Evolutionary conservation across 805 yeast species (phyloP).

Genomic region (Wickerhamomyces xylosicus): DNA sequence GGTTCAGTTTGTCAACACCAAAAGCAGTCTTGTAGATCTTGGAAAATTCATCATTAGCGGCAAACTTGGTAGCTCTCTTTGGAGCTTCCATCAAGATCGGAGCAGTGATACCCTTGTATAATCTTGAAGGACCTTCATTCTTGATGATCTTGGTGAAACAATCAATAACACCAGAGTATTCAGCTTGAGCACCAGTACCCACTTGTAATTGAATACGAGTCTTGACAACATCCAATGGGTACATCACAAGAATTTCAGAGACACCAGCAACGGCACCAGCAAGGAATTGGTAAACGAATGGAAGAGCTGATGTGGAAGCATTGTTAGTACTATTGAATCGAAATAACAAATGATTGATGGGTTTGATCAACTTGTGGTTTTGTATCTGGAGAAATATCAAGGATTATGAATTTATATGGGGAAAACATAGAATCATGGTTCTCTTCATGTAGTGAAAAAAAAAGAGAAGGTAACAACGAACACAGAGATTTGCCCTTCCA

Average conservation of each 20-base stretch:
- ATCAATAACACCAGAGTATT: constrained; percentile 76
- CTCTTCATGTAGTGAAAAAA: no score
- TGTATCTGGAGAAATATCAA: constrained; percentile 1
- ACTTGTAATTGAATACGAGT: constrained; percentile 91
- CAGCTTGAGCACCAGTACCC: constrained; percentile 32
- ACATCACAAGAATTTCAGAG: constrained; percentile 90
- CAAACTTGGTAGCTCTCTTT: constrained; percentile 96
- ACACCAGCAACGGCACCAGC: constrained; percentile 97
- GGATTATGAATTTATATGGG: no score
- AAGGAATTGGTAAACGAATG: constrained; percentile 83
- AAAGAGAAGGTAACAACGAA: no score
- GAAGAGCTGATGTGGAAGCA: constrained; percentile 39
- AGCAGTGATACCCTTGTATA: constrained; percentile 90
- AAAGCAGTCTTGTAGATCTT: constrained; percentile 64
- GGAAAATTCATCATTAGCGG: constrained; percentile 96
- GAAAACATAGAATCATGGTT: no score
- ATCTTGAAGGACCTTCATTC: constrained; percentile 73
- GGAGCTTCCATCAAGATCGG: constrained; percentile 99
- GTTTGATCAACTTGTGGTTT: no score
- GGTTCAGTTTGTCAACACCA: constrained; percentile 62
- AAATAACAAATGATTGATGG: no score
- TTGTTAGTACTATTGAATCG: no score
- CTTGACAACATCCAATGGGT: constrained; percentile 94
- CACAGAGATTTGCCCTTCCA: no score
- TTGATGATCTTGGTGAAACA: constrained; percentile 75